These are phyloP conservation scores for Bertia moriformis DNA, from an alignment of 2,329 filamentous ascomycete species.

Conservation along the genomic window DNA sequence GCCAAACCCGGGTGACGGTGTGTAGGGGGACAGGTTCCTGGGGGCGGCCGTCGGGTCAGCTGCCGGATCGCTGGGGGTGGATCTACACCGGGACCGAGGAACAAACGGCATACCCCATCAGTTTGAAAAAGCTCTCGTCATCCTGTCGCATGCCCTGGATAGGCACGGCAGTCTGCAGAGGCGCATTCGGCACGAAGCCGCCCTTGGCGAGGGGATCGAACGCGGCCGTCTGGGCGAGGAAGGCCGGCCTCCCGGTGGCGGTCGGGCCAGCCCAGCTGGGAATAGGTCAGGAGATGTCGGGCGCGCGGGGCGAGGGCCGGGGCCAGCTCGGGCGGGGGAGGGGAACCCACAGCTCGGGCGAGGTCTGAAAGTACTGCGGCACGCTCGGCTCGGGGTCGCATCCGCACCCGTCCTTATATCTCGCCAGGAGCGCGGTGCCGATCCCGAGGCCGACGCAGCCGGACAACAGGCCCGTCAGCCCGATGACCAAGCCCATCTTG, in stretches of 20 bases:
- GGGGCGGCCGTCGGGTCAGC: too few relatives aligned
- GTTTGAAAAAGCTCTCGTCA: conserved; percentile 53
- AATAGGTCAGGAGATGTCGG: too few relatives aligned
- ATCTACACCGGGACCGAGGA: conserved; percentile 3
- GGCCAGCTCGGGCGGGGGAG: too few relatives aligned
- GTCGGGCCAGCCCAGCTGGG: conserved; percentile 41
- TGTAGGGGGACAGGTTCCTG: conserved; percentile 50
- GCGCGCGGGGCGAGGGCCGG: not conserved
- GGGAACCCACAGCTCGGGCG: conserved; percentile 32
- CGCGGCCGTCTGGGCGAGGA: conserved; percentile 56
- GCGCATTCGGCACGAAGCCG: conserved; percentile 53
- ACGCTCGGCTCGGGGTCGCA: conserved; percentile 17
- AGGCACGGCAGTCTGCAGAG: conserved; percentile 57
- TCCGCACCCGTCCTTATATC: not conserved
- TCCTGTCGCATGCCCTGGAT: conserved; percentile 38
- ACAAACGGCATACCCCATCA: conserved; percentile 52
- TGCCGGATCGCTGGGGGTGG: not conserved
- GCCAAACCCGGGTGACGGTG: conserved; percentile 59
- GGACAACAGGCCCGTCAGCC: not conserved
- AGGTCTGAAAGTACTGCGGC: conserved; percentile 50
- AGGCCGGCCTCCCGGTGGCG: conserved; percentile 54
- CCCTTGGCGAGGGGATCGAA: conserved; percentile 43
- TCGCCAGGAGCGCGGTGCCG: too few relatives aligned
- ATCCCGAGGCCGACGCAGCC: not conserved
- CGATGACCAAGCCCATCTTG: not conserved